phyloP scores from a whole-genome alignment of 768 basidiomycete genomes.

The Termitomyces sp. region DNA sequence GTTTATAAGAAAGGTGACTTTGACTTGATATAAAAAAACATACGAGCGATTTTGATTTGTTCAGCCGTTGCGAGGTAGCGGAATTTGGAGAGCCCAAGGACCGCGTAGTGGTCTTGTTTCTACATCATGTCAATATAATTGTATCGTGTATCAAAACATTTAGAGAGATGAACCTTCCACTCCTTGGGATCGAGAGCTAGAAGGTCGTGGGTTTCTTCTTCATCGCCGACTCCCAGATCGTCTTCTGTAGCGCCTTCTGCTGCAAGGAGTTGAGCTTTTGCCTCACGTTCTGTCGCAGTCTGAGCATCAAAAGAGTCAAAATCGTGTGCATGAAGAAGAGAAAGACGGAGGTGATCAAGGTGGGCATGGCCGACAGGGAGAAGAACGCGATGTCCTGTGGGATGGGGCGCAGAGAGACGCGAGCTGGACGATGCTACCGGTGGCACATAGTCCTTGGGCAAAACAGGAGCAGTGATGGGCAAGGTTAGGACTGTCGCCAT shows the following conservation, averaged over 20 bases:
- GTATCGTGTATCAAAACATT: not conserved
- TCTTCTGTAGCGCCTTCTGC: slow-evolving; percentile 60
- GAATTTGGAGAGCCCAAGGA: slow-evolving; percentile 89
- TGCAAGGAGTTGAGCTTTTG: slow-evolving; percentile 38
- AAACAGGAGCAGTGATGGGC: slow-evolving; percentile 24
- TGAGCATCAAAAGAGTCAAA: slow-evolving; percentile 82
- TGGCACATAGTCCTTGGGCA: slow-evolving; percentile 41
- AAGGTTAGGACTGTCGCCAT: slow-evolving; percentile 24
- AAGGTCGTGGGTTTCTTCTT: slow-evolving; percentile 70
- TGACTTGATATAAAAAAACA: slow-evolving; percentile 26
- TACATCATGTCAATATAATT: slow-evolving; percentile 22
- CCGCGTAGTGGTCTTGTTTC: slow-evolving; percentile 99
- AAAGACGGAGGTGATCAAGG: slow-evolving; percentile 74
- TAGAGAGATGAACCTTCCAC: slow-evolving; percentile 70
- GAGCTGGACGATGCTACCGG: slow-evolving; percentile 28
- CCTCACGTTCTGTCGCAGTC: slow-evolving; percentile 34
- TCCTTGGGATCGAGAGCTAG: slow-evolving; percentile 89
- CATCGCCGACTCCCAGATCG: slow-evolving; percentile 91
- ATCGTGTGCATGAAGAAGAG: slow-evolving; percentile 67
- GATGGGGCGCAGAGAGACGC: slow-evolving; percentile 29
- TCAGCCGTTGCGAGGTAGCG: slow-evolving; percentile 82
- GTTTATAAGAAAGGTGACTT: not conserved
- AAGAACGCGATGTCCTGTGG: slow-evolving; percentile 41
- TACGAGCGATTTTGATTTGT: slow-evolving; percentile 96
- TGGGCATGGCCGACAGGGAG: slow-evolving; percentile 89